Base-by-base conservation (phyloP, 805 yeast genomes). In the Yarrowia sp. region DNA sequence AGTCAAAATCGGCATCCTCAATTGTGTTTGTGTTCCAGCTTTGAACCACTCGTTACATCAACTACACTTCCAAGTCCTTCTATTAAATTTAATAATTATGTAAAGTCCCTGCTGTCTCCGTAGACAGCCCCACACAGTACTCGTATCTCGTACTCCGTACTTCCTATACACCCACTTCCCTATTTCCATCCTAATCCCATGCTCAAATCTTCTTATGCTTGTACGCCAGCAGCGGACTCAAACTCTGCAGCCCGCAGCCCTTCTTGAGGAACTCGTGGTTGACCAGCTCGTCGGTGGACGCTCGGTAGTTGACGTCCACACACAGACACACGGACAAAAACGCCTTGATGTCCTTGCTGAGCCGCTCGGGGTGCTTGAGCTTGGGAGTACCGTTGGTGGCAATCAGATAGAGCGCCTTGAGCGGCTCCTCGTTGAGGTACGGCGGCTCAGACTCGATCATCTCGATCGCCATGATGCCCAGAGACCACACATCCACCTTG, bases 291-390 rank as follows among this genome's bases (percentile, higher is more conserved):
- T 87, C 91, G 6, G 98, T 90, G 16, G 87, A 82, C 0, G 98
- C 98, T 68, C 99, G 83, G 70, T 87, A 87, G 68, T 88, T 83
- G 42, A 91, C 97, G 73, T 96, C 98, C 35, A 93, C 98, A 75
- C 97, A 90, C 24, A 94, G 78, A 76, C 98, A 91, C 65, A 91
- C 90, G 58, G 92, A 85, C 72, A 94, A 80, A 72, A 94, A 94
- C 71, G 88, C 84, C 77, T 89, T 90, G 63, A 96, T 87, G 32
- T 86, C 84, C 63, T 85, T 79, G 9, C 93, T 84, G 64, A 94
- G 77, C 36, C 78, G 68, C 62, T 85, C 90, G 2, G 93, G 91
- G 81, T 74, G 70, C 71, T 85, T 86, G 66, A 87, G 77, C 69
- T 85, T 84, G 6, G 94, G 94, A 21, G 92, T 88, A 32, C 94